Evolutionary conservation across 2,329 filamentous ascomycete species (phyloP).

Genomic region (Exophiala calicioides): DNA sequence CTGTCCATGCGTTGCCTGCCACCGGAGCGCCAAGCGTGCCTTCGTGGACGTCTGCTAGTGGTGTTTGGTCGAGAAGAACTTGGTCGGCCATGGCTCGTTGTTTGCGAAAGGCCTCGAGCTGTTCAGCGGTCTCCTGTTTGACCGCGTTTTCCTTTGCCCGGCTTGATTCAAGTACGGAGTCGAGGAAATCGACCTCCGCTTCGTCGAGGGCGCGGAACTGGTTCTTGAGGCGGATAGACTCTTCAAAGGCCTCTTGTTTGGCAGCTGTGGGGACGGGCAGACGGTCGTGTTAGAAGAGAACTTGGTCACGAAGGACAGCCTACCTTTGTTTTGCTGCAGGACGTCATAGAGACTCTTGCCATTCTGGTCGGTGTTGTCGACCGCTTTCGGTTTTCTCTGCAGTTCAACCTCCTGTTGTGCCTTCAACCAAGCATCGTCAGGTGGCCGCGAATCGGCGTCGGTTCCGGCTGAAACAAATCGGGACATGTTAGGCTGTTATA

Average conservation of each 20-base stretch:
- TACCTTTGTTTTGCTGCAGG: constrained; percentile 53
- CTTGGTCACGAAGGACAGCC: constrained; percentile 26
- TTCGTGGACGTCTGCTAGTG: not conserved
- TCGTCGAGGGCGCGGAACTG: constrained; percentile 55
- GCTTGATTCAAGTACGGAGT: constrained; percentile 59
- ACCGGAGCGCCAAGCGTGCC: constrained; percentile 8
- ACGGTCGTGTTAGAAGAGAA: constrained; percentile 44
- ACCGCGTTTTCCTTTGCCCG: constrained; percentile 59
- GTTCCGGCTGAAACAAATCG: constrained; percentile 49
- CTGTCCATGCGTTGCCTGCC: constrained; percentile 49
- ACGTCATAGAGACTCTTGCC: constrained; percentile 53
- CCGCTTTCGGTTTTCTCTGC: constrained; percentile 22
- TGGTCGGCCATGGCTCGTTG: constrained; percentile 62
- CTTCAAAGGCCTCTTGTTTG: constrained; percentile 56
- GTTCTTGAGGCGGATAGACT: constrained; percentile 52
- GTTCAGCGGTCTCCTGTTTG: constrained; percentile 59
- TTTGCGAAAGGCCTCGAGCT: constrained; percentile 59
- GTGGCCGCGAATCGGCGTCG: constrained; percentile 42
- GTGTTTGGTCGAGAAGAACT: constrained; percentile 28
- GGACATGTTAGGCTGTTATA: constrained; percentile 39
- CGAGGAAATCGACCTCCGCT: constrained; percentile 54
- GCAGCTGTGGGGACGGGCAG: constrained; percentile 38
- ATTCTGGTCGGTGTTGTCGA: constrained; percentile 35
- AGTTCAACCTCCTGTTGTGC: constrained; percentile 41
- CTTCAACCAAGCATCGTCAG: constrained; percentile 47